Base-by-base conservation (phyloP, 2,329 filamentous ascomycete species). In the Xylariaceae sp. region DNA sequence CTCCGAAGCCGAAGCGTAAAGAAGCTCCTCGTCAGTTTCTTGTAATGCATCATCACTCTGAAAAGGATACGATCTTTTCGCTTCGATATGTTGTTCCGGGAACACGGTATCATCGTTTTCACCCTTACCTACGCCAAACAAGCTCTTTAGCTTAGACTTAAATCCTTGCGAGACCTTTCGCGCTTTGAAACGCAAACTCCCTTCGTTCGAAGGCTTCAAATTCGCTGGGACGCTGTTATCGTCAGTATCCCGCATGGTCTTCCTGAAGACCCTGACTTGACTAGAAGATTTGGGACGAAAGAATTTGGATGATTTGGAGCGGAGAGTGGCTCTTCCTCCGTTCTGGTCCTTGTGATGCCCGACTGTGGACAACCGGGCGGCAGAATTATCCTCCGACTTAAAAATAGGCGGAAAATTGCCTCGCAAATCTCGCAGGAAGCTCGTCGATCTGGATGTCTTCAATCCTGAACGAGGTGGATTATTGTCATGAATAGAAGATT, bases 111-210 rank as follows among this genome's bases (percentile, higher is more conserved):
- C 63, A 18, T 69, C 68, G 5, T 70, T 68, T 0, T 72, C 71
- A 43, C 54, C 69, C 64, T 68, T 72, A 7, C 61, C 59, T 16
- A 75, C 69, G 22, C 73, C 72, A 58, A 87, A 83, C 0, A 85
- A 72, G 36, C 70, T 78, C 66, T 78, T 86, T 55, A 90, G 62
- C 54, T 77, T 87, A 45, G 75, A 78, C 62, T 78, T 86, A 37
- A 90, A 63, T 0, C 78, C 80, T 15, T 74, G 77, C 0, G 86
- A 88, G 13, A 84, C 80, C 30, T 82, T 84, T 21, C 86, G 76
- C 10, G 81, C 80, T 47, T 78, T 83, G 29, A 72, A 70, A 43
- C 74, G 76, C 26, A 85, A 61, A 3, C 68, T 69, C 4, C 65
- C 66, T 18, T 72, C 64, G 36, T 68, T 71, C 2, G 56, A 39